These are phyloP conservation scores for Aspergillus egyptiacus DNA, from an alignment of 495 filamentous ascomycete genomes.

Conservation along the genomic window DNA sequence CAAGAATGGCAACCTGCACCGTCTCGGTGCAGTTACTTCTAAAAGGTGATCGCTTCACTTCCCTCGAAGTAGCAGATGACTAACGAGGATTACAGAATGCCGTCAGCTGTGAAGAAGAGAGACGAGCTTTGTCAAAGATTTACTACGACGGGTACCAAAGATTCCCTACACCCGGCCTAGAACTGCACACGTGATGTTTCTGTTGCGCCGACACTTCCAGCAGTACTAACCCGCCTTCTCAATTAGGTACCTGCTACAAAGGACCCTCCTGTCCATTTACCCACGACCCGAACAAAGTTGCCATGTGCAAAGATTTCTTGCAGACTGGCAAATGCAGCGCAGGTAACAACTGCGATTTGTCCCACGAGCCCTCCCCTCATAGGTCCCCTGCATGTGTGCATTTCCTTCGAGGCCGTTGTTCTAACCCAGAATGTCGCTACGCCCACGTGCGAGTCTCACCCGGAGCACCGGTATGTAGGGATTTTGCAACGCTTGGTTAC, in stretches of 20 bases:
- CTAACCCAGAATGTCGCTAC: constrained; percentile 84
- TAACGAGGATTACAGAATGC: constrained; percentile 31
- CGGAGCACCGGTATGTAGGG: constrained; percentile 72
- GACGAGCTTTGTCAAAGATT: constrained; percentile 82
- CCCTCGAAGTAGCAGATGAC: constrained; percentile 6
- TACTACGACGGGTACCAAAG: constrained; percentile 75
- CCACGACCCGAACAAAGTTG: constrained; percentile 84
- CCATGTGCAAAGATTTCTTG: constrained; percentile 84
- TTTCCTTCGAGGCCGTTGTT: constrained; percentile 86
- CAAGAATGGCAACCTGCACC: constrained; percentile 86
- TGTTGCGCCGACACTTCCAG: constrained; percentile 7
- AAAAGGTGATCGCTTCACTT: constrained; percentile 32
- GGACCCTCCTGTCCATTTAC: constrained; percentile 73
- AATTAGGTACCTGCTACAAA: constrained; percentile 71
- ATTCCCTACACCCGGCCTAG: constrained; percentile 12
- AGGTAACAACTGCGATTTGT: constrained; percentile 84
- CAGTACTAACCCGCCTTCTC: constrained; percentile 21
- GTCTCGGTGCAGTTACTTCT: constrained; percentile 43
- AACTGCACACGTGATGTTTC: constrained; percentile 3
- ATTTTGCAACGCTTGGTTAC: constrained; percentile 83
- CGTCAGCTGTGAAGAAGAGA: constrained; percentile 58
- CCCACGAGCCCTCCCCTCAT: constrained; percentile 81
- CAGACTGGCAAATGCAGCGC: constrained; percentile 70
- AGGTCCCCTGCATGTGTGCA: constrained; percentile 83
- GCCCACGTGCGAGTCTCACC: constrained; percentile 79